Base-by-base conservation (phyloP, 371 early-diverging fungal species). In the Mucor lusitanicus region DNA sequence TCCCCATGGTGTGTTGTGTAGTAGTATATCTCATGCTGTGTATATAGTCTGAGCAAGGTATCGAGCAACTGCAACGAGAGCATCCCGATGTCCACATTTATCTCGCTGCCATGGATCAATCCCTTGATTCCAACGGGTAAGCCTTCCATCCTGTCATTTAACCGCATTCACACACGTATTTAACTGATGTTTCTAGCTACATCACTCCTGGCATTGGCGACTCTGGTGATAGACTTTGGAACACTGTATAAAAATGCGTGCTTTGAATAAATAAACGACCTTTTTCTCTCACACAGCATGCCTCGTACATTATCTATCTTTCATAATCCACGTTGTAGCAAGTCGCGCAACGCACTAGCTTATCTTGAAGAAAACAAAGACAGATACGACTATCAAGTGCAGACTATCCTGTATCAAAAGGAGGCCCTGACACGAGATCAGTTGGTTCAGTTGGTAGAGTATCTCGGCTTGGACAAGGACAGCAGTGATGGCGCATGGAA, bases 41-140 rank as follows among this genome's bases (percentile, higher is more conserved):
- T 64, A 3, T 56, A 12, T 71, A 84, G 84, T 84, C 84, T 19
- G 61, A 70, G 40, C 65, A 77, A 54, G 95, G 95, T 40, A 56
- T 95, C 32, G 78, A 82, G 6, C 71, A 82, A 12, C 65, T 95
- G 57, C 78, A 75, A 25, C 57, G 68, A 12, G 86, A 85, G 13
- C 92, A 94, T 78, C 93, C 95, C 15, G 93, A 95, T 54, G 85
- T 95, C 19, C 68, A 80, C 40, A 83, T 95, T 59, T 84, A 83
- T 69, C 81, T 89, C 1, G 94, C 85, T n/a, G 87, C 75, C 27
- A 71, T 95, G 12, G 96, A 95, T 70, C 85, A 92, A 9, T 68
- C 68, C 7, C 76, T 95, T 44, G 86, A 88, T 67, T 80, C 68
- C 3, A 61, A 84, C 30, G 94, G 92, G 68, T 88, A 78, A 75